Evolutionary conservation across 2,329 filamentous ascomycete species (phyloP).

Genomic region (Coleophoma cylindrospora): DNA sequence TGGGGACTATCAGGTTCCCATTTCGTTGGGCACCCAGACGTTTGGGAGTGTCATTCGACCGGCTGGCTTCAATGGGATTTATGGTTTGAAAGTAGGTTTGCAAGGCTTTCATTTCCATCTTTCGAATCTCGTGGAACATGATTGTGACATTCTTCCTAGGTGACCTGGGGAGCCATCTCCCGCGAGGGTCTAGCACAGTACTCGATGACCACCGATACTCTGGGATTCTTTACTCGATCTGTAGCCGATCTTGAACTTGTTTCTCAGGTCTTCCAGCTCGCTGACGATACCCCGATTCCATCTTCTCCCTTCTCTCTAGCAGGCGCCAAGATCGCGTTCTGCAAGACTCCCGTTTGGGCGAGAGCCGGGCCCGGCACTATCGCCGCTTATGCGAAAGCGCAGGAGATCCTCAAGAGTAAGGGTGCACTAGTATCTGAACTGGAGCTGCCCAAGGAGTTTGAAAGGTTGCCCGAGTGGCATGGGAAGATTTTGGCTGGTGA

Average conservation of each 20-base stretch:
- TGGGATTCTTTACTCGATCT: constrained; percentile 54
- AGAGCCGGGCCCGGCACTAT: constrained; percentile 38
- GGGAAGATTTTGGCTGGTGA: constrained; percentile 43
- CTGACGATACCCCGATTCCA: constrained; percentile 36
- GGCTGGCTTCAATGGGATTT: constrained; percentile 57
- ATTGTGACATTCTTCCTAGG: constrained; percentile 20
- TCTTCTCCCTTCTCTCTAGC: constrained; percentile 29
- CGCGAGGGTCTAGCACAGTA: constrained; percentile 55
- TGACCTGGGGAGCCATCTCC: constrained; percentile 56
- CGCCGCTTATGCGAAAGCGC: constrained; percentile 35
- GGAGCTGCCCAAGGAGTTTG: constrained; percentile 43
- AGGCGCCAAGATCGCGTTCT: constrained; percentile 48
- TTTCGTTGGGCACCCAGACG: constrained; percentile 59
- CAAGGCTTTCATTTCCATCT: neutral
- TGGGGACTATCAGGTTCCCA: constrained; percentile 51
- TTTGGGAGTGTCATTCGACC: constrained; percentile 58
- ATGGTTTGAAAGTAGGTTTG: constrained; percentile 43
- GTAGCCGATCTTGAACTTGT: constrained; percentile 52
- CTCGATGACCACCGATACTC: constrained; percentile 52
- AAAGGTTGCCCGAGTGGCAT: constrained; percentile 46
- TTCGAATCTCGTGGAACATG: neutral
- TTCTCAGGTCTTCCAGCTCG: constrained; percentile 43
- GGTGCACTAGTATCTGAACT: constrained; percentile 54
- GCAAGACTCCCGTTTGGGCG: constrained; percentile 47
- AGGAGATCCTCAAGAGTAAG: constrained; percentile 32